phyloP scores from a whole-genome alignment of 495 filamentous ascomycete genomes.

The Stereocaulon alpinum region DNA sequence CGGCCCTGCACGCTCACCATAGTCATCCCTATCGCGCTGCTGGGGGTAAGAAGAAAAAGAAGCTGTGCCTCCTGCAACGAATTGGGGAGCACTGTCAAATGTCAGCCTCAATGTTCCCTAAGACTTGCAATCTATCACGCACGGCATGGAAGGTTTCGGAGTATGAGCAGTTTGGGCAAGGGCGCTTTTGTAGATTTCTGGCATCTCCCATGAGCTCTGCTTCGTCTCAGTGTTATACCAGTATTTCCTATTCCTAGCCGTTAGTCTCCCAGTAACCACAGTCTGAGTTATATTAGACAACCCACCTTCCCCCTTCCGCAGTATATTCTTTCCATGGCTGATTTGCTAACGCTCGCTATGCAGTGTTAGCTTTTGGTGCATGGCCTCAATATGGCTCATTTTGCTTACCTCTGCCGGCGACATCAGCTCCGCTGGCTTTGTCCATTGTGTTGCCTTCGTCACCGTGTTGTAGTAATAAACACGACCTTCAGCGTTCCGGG shows the following conservation, averaged over 20 bases:
- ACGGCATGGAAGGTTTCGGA: conserved; percentile 46
- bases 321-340: conserved; percentile 93
- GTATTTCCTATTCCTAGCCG: conserved; percentile 49
- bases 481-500: conserved; percentile 70
- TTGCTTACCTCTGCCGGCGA: conserved; percentile 65
- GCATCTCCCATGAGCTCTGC: conserved; percentile 91
- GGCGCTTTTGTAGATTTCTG: conserved; percentile 67
- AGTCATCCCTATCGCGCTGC: conserved; percentile 42
- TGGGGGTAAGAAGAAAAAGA: conserved; percentile 41
- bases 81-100: conserved; percentile 47
- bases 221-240: conserved; percentile 90
- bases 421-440: conserved; percentile 85
- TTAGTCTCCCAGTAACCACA: neutral
- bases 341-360: conserved; percentile 65
- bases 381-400: neutral
- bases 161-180: conserved; percentile 46
- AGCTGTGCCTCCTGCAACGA: conserved; percentile 53
- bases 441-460: conserved; percentile 88
- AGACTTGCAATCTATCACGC: conserved; percentile 29
- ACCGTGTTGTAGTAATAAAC: conserved; percentile 87
- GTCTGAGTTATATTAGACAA: neutral
- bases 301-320: conserved; percentile 54
- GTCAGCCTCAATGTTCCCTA: conserved; percentile 22
- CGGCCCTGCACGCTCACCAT: conserved; percentile 46
- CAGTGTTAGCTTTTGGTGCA: neutral